Base-by-base conservation (phyloP, 306 rosid genomes). In the Prunus mume region DNA sequence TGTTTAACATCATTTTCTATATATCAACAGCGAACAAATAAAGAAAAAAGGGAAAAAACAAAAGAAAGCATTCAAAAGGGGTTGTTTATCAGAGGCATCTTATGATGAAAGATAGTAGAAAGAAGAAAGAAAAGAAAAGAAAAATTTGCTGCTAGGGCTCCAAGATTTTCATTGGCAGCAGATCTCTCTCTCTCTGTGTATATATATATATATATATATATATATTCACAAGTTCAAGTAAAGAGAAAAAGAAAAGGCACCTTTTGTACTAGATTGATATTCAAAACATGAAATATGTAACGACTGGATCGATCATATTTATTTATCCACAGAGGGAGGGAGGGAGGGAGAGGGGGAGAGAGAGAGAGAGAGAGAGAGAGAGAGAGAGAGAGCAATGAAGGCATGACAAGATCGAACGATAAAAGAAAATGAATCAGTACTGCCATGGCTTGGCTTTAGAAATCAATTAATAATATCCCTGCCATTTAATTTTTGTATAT, bases 211-310 rank as follows among this genome's bases (percentile, higher is more conserved):
- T 34, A 34, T 32, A 32, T 34, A 34, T 34, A 5, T 34, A 34
- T 6, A 6, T 34, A 57, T 43, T 32, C 71, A 61, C 74, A 72
- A 72, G 3, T 76, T 79, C 79, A 79, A 83, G 49, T 72, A 71
- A 72, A 27, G 80, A 88, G 86, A 68, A 82, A 75, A 82, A 83
- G 78, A 79, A 87, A 66, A 67, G 83, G 77, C 67, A 60, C 19
- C 52, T 72, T 84, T 72, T 83, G 86, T 85, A 81, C 86, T 47
- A 69, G 47, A 83, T 77, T 83, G 69, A 74, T 76, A 78, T 67
- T 56, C 75, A 78, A 64, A 56, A 69, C 76, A 88, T 69, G 55
- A 88, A 82, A 78, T 68, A 76, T 82, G 87, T 69, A 73, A 85
- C 20, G 28, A 71, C 49, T 76, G 49, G 69, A 65, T 25, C 82